Conservation (phyloP, 148 eudicot species). For the Fagopyrum esculentum region DNA sequence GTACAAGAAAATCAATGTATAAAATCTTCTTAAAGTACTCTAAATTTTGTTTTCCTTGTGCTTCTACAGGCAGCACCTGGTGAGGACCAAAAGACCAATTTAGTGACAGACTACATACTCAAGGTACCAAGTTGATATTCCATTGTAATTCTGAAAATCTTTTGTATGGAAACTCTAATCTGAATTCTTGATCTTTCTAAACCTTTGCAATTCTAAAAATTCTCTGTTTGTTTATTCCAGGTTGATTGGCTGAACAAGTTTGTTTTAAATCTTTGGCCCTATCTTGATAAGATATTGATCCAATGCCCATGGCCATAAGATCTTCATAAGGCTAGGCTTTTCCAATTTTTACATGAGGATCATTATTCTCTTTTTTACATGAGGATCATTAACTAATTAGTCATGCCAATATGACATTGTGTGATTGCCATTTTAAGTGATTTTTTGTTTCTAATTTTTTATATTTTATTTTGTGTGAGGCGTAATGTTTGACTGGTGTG, state of each 20-base stretch:
- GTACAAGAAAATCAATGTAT: not conserved
- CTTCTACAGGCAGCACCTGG: slow-evolving; percentile 58
- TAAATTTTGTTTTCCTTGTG: not conserved
- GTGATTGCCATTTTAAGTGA: not conserved
- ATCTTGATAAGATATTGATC: slow-evolving; percentile 55
- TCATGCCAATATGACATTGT: not conserved
- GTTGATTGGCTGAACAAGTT: slow-evolving; percentile 87
- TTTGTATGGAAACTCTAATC: not conserved
- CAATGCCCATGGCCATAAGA: too few relatives aligned
- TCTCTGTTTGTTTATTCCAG: slow-evolving; percentile 22
- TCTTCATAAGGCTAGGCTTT: too few relatives aligned
- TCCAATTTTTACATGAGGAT: too few relatives aligned
- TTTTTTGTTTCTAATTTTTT: not conserved
- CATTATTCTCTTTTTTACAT: too few relatives aligned
- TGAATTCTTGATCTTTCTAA: not conserved
- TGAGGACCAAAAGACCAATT: slow-evolving; percentile 68
- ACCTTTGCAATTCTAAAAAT: not conserved
- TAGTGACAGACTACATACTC: slow-evolving; percentile 62
- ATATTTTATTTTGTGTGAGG: not conserved
- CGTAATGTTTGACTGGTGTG: slow-evolving; percentile 2
- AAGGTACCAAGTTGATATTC: slow-evolving; percentile 36
- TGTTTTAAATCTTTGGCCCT: slow-evolving; percentile 70
- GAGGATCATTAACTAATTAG: not conserved
- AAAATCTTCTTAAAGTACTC: not conserved
- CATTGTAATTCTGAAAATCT: too few relatives aligned